Percentiles rank a stretch among this genome's conserved stretches.
Evolutionary conservation across 2,329 filamentous ascomycete genomes (phyloP).

Genomic region (Curvularia sp.): DNA sequence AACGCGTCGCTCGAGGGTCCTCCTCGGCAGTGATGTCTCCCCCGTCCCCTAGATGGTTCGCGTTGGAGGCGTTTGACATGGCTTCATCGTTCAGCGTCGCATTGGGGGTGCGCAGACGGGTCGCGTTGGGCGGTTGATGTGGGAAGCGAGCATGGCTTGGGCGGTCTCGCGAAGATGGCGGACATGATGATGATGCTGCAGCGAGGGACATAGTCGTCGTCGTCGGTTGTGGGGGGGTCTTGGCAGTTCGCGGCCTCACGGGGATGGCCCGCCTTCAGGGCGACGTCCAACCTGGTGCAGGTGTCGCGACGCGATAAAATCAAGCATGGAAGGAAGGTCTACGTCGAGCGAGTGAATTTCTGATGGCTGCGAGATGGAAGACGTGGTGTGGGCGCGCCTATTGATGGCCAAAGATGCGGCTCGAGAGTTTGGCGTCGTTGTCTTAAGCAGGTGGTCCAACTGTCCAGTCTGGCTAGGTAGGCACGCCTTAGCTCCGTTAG

Average conservation of each 20-base stretch:
- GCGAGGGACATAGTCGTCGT: slow-evolving; percentile 49
- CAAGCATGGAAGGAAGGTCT: slow-evolving; percentile 50
- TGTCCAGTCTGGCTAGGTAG: slow-evolving; percentile 20
- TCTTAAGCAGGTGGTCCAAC: slow-evolving; percentile 19
- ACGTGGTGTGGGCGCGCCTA: slow-evolving; percentile 36
- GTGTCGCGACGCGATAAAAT: slow-evolving; percentile 49
- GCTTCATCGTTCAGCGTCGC: slow-evolving; percentile 55
- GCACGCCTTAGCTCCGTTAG: slow-evolving; percentile 19
- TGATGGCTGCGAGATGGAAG: slow-evolving; percentile 48
- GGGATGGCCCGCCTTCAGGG: slow-evolving; percentile 48
- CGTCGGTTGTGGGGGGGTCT: slow-evolving; percentile 43
- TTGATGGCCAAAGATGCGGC: slow-evolving; percentile 48
- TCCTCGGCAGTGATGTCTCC: slow-evolving; percentile 55
- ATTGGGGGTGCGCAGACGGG: slow-evolving; percentile 53
- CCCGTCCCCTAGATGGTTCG: slow-evolving; percentile 48
- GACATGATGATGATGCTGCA: slow-evolving; percentile 47
- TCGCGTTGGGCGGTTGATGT: slow-evolving; percentile 45
- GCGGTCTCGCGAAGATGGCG: slow-evolving; percentile 52
- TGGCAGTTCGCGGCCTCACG: slow-evolving; percentile 48
- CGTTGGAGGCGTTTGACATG: slow-evolving; percentile 50
- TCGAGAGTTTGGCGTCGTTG: slow-evolving; percentile 20
- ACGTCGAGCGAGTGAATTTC: slow-evolving; percentile 36
- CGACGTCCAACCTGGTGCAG: slow-evolving; percentile 53
- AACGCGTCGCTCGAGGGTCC: slow-evolving; percentile 62
- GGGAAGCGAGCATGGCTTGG: slow-evolving; percentile 53